A percentile compares a stretch with the other conserved stretches of the same genome.
Conservation (phyloP, 345 rosid genomes). For the Ceriops decandra region DNA sequence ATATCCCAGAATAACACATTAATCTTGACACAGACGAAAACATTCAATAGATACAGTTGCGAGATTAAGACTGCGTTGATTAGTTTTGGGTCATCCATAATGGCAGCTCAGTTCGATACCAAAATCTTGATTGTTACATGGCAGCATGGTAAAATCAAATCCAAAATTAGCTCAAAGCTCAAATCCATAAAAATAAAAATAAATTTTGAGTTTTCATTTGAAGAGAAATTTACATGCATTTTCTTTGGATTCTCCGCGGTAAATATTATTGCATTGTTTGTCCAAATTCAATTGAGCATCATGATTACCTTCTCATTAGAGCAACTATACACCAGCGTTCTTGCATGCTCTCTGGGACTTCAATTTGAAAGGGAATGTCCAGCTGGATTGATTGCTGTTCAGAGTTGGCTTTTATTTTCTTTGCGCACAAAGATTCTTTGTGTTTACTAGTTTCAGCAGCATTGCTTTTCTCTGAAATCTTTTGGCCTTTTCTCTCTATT, state of each 20-base stretch:
- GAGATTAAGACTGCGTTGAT: too few relatives aligned
- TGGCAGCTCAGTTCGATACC: too few relatives aligned
- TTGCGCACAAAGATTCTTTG: constrained; percentile 15
- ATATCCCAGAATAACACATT: neutral
- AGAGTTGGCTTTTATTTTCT: constrained; percentile 24
- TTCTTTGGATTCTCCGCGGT: constrained; percentile 91
- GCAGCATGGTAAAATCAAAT: too few relatives aligned
- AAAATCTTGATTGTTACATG: too few relatives aligned
- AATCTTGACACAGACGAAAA: too few relatives aligned
- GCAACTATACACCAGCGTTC: constrained; percentile 50
- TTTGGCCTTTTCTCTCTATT: constrained; percentile 26
- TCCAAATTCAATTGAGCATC: too few relatives aligned
- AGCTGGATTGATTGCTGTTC: constrained; percentile 28
- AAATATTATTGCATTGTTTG: constrained; percentile 61
- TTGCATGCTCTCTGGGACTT: constrained; percentile 67
- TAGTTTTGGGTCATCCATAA: too few relatives aligned
- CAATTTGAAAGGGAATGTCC: constrained; percentile 64
- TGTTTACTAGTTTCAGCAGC: constrained; percentile 22
- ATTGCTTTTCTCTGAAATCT: constrained; percentile 32
- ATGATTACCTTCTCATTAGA: constrained; percentile 50
- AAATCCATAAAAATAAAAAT: too few relatives aligned
- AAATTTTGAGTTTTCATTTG: too few relatives aligned
- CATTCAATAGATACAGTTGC: too few relatives aligned
- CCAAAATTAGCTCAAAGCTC: too few relatives aligned
- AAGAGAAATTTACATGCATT: constrained; percentile 43